Percentiles rank a stretch among this genome's conserved stretches.
phyloP scores from a whole-genome alignment of 768 basidiomycete species.

The Pisolithus albus region DNA sequence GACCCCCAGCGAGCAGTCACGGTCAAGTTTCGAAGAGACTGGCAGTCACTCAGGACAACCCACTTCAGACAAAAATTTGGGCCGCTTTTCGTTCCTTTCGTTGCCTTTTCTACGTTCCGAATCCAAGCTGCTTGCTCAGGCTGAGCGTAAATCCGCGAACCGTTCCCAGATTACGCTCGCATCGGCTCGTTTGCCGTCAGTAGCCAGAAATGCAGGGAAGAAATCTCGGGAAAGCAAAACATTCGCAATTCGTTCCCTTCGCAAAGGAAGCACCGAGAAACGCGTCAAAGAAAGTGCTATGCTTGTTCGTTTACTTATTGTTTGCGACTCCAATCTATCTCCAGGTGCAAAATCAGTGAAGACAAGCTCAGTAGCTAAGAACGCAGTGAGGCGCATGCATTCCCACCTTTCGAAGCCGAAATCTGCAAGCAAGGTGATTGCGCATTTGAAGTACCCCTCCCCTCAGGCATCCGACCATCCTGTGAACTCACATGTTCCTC shows the following conservation, averaged over 20 bases:
- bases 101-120: slow-evolving; percentile 35
- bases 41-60: slow-evolving; percentile 13
- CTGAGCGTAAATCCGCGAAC: slow-evolving; percentile 24
- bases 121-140: slow-evolving; percentile 19
- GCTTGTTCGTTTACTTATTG: slow-evolving; percentile 59
- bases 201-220: slow-evolving; percentile 35
- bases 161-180: slow-evolving; percentile 6
- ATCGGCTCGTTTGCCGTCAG: slow-evolving; percentile 24
- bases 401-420: slow-evolving; percentile 59
- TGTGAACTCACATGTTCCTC: slow-evolving; percentile 36
- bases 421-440: slow-evolving; percentile 63
- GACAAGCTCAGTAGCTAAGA: slow-evolving; percentile 36
- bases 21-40: slow-evolving; percentile 21
- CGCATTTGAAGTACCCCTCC: slow-evolving; percentile 62
- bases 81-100: slow-evolving; percentile 46
- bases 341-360: slow-evolving; percentile 30
- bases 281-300: slow-evolving; percentile 59
- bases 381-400: slow-evolving; percentile 59
- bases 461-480: slow-evolving; percentile 8
- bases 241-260: slow-evolving; percentile 26
- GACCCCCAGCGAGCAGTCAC: slow-evolving; percentile 11
- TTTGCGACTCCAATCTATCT: slow-evolving; percentile 40
- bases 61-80: slow-evolving; percentile 17
- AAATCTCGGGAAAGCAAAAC: slow-evolving; percentile 31
- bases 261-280: slow-evolving; percentile 40